Percentiles rank a stretch among this genome's conserved stretches.
Conservation (phyloP, 768 basidiomycete genomes). For the Suillus luteus region DNA sequence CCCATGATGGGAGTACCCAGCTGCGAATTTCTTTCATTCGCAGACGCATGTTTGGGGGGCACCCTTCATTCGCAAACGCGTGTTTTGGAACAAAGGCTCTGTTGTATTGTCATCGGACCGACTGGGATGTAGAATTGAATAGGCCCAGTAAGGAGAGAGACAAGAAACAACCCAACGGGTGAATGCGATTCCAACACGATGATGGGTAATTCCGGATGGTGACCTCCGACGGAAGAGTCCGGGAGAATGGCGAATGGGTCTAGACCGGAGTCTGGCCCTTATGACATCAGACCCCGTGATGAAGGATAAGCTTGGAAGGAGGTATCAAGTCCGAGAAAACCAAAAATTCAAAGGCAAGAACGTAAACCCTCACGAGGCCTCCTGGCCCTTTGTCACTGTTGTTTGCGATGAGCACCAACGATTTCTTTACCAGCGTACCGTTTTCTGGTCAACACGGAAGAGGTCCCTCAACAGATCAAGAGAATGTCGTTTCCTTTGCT, state of each 20-base stretch:
- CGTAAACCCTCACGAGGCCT: conserved; percentile 2
- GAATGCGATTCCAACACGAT: too few relatives aligned
- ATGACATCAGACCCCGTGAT: conserved; percentile 3
- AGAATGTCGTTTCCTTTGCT: conserved; percentile 49
- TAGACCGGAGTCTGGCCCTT: neutral
- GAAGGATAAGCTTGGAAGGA: neutral
- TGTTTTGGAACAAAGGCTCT: too few relatives aligned
- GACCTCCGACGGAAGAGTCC: too few relatives aligned
- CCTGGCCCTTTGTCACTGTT: neutral
- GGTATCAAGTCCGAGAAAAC: neutral
- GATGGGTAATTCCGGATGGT: too few relatives aligned
- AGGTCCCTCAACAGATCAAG: conserved; percentile 16
- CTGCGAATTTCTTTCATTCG: neutral
- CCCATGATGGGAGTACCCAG: neutral
- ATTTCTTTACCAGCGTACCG: conserved; percentile 45
- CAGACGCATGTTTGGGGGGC: too few relatives aligned
- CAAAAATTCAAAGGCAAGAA: conserved; percentile 1
- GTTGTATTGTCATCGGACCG: too few relatives aligned
- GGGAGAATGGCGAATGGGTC: neutral
- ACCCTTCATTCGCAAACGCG: neutral
- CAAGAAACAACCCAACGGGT: too few relatives aligned
- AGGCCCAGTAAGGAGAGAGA: too few relatives aligned
- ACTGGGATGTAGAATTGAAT: too few relatives aligned
- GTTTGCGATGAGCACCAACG: conserved; percentile 19
- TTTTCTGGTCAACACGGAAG: conserved; percentile 15